Conservation (phyloP, 1,284 basidiomycete genomes). For the Butyriboletus appendiculatus region DNA sequence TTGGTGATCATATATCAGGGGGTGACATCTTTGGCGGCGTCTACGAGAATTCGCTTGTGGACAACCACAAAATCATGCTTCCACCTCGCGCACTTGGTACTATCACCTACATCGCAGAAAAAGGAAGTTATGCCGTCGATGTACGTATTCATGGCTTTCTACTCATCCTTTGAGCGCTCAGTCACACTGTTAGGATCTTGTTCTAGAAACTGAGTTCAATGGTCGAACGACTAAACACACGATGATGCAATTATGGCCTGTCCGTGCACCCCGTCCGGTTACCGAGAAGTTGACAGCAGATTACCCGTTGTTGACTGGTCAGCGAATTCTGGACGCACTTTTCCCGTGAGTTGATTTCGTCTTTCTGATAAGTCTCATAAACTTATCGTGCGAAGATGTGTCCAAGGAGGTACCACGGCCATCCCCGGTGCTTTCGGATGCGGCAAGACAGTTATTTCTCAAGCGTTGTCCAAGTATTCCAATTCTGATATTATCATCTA, state of each 20-base stretch:
- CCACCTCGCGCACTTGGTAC: constrained; percentile 93
- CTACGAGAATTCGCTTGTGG: constrained; percentile 95
- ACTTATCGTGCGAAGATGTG: constrained; percentile 58
- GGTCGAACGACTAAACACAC: constrained; percentile 93
- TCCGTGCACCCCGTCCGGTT: constrained; percentile 95
- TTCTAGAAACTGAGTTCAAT: constrained; percentile 97
- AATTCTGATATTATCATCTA: constrained; percentile 99
- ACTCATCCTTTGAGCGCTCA: constrained; percentile 1
- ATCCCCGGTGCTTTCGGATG: constrained; percentile 99
- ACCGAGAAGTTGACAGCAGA: constrained; percentile 94
- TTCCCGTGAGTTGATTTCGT: constrained; percentile 73
- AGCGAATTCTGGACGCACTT: constrained; percentile 95
- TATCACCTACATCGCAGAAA: constrained; percentile 92
- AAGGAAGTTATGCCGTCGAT: constrained; percentile 91
- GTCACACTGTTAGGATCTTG: constrained; percentile 68
- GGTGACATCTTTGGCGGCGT: constrained; percentile 96
- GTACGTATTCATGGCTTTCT: constrained; percentile 46
- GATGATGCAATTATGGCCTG: constrained; percentile 99
- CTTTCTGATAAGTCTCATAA: neutral
- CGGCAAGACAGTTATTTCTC: constrained; percentile 95
- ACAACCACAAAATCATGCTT: constrained; percentile 98
- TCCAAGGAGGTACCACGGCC: constrained; percentile 98
- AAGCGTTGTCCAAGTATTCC: constrained; percentile 98
- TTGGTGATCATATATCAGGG: constrained; percentile 96
- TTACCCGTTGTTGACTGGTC: constrained; percentile 92